These are phyloP conservation scores for Trichosporon sp. DNA, from an alignment of 1,284 basidiomycete species.

Conservation along the genomic window DNA sequence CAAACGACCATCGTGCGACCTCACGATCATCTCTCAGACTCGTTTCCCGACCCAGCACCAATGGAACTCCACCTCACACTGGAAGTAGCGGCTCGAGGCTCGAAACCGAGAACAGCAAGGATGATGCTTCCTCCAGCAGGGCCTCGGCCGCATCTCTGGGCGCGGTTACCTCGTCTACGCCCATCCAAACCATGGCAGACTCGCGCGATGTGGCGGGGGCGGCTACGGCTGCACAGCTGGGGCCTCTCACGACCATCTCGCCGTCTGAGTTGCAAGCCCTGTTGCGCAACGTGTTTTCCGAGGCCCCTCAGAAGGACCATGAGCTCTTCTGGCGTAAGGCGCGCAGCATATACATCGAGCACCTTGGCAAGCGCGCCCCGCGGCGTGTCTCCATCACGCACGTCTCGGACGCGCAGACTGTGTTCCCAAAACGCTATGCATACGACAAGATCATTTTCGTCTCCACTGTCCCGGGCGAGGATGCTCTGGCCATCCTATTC, in stretches of 20 bases:
- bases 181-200: not conserved
- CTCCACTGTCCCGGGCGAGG: not conserved
- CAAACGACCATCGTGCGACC: not conserved
- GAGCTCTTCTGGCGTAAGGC: not conserved
- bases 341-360: not conserved
- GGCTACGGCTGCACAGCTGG: not conserved
- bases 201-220: not conserved
- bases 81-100: not conserved
- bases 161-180: not conserved
- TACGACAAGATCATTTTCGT: conserved; percentile 2
- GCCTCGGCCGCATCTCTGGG: too few relatives aligned
- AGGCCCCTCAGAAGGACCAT: not conserved
- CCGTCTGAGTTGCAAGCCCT: not conserved
- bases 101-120: not conserved
- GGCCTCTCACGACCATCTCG: not conserved
- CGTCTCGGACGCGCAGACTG: not conserved
- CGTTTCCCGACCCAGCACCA: not conserved
- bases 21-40: not conserved
- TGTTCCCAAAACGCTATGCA: not conserved
- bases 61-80: not conserved
- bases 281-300: not conserved
- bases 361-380: not conserved
- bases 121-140: too few relatives aligned
- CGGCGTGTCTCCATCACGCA: not conserved
- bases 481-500: not conserved